Base-by-base conservation (phyloP, 352 stramenopile species). In the Elongisporangium prolatum region DNA sequence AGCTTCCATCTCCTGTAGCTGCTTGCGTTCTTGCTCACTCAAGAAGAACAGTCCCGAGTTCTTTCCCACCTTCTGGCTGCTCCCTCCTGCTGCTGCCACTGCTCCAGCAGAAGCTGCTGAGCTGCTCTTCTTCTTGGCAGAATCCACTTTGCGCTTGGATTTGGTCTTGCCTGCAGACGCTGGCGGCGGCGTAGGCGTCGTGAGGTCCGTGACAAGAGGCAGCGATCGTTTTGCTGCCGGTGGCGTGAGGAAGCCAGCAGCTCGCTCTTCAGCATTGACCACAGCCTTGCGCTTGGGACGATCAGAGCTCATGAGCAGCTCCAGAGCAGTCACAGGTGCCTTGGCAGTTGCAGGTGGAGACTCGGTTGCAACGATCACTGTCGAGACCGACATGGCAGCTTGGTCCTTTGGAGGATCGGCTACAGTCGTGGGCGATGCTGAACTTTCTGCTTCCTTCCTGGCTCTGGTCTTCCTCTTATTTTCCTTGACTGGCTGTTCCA, bases 1-100 rank as follows among this genome's bases (percentile, higher is more conserved):
- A 2, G 83, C 75, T 34, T 92, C 78, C 56, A 89, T 85, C 57
- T 88, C 80, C 47, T 89, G 77, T 0, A 88, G 54, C 40, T 90
- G 74, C 48, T 88, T 88, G 60, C 78, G 82, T 56, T 86, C 70
- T 48, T 79, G 60, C 22, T 88, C 74, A 7, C 61, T 85, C 49
- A 92, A 56, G 60, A 92, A 92, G 54, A 92, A 86, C n/a, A 69
- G 71, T 44, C 77, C 61, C 3, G 72, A 66, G 2, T 62, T 11
- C 37, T 77, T 75, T 21, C 11, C 16, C 10, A 18, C 18, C 14
- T 57, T 63, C 4, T 17, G 44, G 17, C 24, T 52, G 16, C 54
- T 88, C 88, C 28, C 79, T 69, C 53, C 89, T 89, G 20, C 75
- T 67, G 5, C 68, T 65, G 49, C 55, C 65, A 6, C 28, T 37